Percentiles rank a stretch among this genome's conserved stretches.
phyloP scores from a whole-genome alignment of 768 basidiomycete species.

The Boletus pseudopeckii region DNA sequence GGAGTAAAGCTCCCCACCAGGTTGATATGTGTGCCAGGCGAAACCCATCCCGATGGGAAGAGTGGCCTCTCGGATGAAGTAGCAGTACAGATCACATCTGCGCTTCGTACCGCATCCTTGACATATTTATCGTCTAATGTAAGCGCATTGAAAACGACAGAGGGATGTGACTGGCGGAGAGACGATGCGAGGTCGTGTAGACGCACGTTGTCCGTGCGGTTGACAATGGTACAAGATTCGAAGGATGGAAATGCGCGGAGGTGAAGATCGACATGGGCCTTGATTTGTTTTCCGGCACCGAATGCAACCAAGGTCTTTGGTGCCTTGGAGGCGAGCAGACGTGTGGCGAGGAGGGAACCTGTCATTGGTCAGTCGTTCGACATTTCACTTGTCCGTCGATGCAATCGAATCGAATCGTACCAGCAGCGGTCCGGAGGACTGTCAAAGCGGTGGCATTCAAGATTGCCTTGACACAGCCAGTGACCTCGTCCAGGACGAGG shows the following conservation, averaged over 20 bases:
- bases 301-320: slow-evolving; percentile 57
- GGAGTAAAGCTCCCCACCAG: slow-evolving; percentile 83
- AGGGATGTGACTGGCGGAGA: slow-evolving; percentile 30
- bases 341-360: slow-evolving; percentile 71
- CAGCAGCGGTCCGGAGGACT: slow-evolving; percentile 78
- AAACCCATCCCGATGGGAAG: slow-evolving; percentile 65
- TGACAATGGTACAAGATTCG: slow-evolving; percentile 53
- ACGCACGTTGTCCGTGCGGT: slow-evolving; percentile 54
- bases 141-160: slow-evolving; percentile 13
- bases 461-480: slow-evolving; percentile 67
- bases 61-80: slow-evolving; percentile 70
- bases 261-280: slow-evolving; percentile 61
- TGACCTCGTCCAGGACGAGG: slow-evolving; percentile 66
- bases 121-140: slow-evolving; percentile 8
- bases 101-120: slow-evolving; percentile 10
- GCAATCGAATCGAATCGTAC: slow-evolving; percentile 34
- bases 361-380: background rate
- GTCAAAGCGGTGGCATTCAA: slow-evolving; percentile 78
- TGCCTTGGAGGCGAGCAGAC: slow-evolving; percentile 41
- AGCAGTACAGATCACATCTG: slow-evolving; percentile 62
- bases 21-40: slow-evolving; percentile 62
- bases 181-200: slow-evolving; percentile 35
- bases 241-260: slow-evolving; percentile 57
- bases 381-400: background rate
- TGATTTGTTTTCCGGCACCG: slow-evolving; percentile 71